phyloP scores from a whole-genome alignment of 495 filamentous ascomycete species.

The Penicillium cataractarum region DNA sequence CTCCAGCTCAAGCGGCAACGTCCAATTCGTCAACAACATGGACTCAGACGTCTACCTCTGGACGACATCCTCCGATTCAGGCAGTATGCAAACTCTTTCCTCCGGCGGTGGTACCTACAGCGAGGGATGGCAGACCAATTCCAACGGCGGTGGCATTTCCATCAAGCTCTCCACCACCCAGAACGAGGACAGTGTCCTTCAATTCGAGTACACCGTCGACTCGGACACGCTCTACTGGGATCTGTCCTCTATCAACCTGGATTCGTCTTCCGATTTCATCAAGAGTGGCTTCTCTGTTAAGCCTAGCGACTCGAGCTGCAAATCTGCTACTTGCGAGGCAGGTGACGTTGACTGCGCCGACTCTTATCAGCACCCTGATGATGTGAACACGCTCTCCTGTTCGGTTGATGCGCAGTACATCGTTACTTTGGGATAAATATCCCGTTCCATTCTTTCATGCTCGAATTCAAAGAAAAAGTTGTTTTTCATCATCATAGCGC shows the following conservation, averaged over 20 bases:
- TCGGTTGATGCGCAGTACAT: slow-evolving; percentile 27
- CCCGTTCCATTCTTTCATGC: not conserved
- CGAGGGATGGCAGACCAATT: slow-evolving; percentile 42
- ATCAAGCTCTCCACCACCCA: slow-evolving; percentile 49
- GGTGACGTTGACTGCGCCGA: slow-evolving; percentile 33
- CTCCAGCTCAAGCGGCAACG: slow-evolving; percentile 22
- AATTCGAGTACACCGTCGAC: slow-evolving; percentile 37
- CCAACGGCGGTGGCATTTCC: slow-evolving; percentile 49
- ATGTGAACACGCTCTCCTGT: slow-evolving; percentile 38
- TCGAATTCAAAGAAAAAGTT: not conserved
- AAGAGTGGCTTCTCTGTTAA: slow-evolving; percentile 24
- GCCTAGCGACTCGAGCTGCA: slow-evolving; percentile 32
- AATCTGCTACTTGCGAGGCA: slow-evolving; percentile 28
- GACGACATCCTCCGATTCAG: slow-evolving; percentile 41
- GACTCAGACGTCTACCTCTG: slow-evolving; percentile 45
- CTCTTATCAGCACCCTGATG: slow-evolving; percentile 40
- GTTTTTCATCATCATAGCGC: not conserved
- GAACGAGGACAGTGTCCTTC: slow-evolving; percentile 43
- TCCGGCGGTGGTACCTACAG: slow-evolving; percentile 40
- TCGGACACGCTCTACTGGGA: slow-evolving; percentile 33
- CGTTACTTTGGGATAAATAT: slow-evolving; percentile 34
- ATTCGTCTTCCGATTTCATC: slow-evolving; percentile 26
- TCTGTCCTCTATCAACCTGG: slow-evolving; percentile 41
- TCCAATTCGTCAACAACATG: slow-evolving; percentile 45
- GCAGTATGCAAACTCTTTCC: slow-evolving; percentile 45